These are phyloP conservation scores for Acidiella bohemica DNA, from an alignment of 495 filamentous ascomycete species.

Conservation along the genomic window DNA sequence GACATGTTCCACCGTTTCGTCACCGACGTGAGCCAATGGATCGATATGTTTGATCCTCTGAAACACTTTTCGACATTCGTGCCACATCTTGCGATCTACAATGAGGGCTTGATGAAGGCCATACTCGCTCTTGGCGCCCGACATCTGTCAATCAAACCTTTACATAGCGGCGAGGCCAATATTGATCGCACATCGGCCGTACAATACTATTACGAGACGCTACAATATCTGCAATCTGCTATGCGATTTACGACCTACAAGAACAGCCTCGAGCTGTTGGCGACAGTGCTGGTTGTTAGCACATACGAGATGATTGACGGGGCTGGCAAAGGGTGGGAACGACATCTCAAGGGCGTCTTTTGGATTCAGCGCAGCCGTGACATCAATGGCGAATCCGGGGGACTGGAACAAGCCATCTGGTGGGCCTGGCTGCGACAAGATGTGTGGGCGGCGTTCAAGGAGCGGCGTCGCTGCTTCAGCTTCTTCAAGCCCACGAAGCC, in stretches of 20 bases:
- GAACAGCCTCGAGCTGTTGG: conserved; percentile 26
- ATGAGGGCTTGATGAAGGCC: conserved; percentile 26
- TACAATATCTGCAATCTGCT: conserved; percentile 28
- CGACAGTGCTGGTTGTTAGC: conserved; percentile 25
- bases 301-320: conserved; percentile 27
- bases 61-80: conserved; percentile 24
- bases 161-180: neutral
- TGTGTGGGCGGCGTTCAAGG: conserved; percentile 14
- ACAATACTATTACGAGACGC: conserved; percentile 31
- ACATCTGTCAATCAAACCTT: conserved; percentile 17
- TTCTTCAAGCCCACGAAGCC: conserved; percentile 15
- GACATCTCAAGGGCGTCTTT: conserved; percentile 27
- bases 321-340: conserved; percentile 26
- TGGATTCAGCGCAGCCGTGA: conserved; percentile 31
- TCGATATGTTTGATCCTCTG: conserved; percentile 25
- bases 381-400: conserved; percentile 27
- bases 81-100: conserved; percentile 22
- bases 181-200: conserved; percentile 18
- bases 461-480: conserved; percentile 18
- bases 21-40: conserved; percentile 11
- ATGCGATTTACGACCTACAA: conserved; percentile 27
- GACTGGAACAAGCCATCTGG: conserved; percentile 29
- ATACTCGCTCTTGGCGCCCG: conserved; percentile 23
- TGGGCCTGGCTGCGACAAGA: conserved; percentile 30
- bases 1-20: conserved; percentile 15